Conservation (phyloP, 768 basidiomycete genomes). For the Lactarius evosmus region DNA sequence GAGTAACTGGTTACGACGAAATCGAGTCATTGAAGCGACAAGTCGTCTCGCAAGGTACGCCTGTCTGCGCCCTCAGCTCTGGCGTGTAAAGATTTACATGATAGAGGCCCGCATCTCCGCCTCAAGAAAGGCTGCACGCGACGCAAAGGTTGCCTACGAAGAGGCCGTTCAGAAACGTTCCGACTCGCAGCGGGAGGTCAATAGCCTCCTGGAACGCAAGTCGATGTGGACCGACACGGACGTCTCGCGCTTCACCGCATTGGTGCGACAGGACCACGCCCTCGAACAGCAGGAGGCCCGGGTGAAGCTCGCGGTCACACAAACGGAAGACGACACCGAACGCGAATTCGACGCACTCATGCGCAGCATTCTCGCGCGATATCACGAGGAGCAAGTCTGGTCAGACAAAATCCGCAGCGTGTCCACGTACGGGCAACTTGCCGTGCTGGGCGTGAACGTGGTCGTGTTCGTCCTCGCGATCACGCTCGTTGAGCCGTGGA, state of each 20-base stretch:
- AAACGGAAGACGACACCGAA: slow-evolving; percentile 79
- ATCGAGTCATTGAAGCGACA: slow-evolving; percentile 77
- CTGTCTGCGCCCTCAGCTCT: slow-evolving; percentile 18
- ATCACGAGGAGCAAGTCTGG: slow-evolving; percentile 99
- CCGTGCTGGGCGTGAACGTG: slow-evolving; percentile 83
- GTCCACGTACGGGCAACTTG: slow-evolving; percentile 89
- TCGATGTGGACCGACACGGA: slow-evolving; percentile 89
- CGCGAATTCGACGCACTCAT: slow-evolving; percentile 84
- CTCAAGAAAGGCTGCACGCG: slow-evolving; percentile 61
- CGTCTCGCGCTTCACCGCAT: slow-evolving; percentile 80
- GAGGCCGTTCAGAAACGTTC: slow-evolving; percentile 76
- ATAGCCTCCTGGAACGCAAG: slow-evolving; percentile 92
- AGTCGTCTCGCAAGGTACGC: slow-evolving; percentile 78
- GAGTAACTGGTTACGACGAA: slow-evolving; percentile 86
- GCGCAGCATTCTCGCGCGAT: slow-evolving; percentile 83
- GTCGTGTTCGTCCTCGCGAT: slow-evolving; percentile 89
- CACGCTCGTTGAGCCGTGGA: slow-evolving; percentile 94
- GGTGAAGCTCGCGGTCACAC: slow-evolving; percentile 63
- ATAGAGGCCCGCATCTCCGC: slow-evolving; percentile 71
- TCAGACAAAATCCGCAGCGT: slow-evolving; percentile 97
- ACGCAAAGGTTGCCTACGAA: slow-evolving; percentile 75
- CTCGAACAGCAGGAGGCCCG: slow-evolving; percentile 75
- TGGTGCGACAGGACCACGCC: slow-evolving; percentile 87
- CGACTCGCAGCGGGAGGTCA: slow-evolving; percentile 90
- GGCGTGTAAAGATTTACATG: slow-evolving; percentile 14